Conservation (phyloP, 179 eudicot genomes). For the Gypsophila paniculata region DNA sequence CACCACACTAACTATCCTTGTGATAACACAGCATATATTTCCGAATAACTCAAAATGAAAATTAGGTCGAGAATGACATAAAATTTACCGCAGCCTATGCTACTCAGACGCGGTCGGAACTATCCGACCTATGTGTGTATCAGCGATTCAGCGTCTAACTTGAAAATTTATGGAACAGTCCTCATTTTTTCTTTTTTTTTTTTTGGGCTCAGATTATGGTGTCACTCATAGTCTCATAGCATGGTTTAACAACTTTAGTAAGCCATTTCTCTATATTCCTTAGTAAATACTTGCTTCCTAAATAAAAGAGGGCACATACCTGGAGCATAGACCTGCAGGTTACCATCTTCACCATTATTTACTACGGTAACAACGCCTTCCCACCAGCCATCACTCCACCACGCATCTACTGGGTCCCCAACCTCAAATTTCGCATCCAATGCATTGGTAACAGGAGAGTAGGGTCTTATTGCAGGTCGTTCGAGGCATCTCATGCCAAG, state of each 20-base stretch:
- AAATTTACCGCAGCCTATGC: not conserved
- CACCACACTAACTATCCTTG: too few relatives aligned
- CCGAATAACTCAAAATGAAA: not conserved
- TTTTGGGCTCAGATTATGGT: not conserved
- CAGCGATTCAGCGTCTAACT: not conserved
- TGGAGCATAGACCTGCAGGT: conserved; percentile 58
- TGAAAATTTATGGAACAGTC: not conserved
- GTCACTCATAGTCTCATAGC: not conserved
- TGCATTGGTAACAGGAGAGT: conserved; percentile 30
- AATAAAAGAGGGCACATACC: conserved; percentile 34
- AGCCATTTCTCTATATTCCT: not conserved
- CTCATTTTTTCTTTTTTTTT: not conserved
- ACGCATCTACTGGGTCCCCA: conserved; percentile 77
- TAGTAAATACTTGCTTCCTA: not conserved
- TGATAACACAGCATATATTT: too few relatives aligned
- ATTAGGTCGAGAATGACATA: not conserved
- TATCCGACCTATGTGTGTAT: too few relatives aligned
- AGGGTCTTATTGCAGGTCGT: conserved; percentile 74
- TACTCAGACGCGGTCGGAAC: not conserved
- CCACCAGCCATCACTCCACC: conserved; percentile 99
- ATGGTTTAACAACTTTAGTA: not conserved
- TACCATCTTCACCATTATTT: conserved; percentile 26
- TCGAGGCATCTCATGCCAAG: conserved; percentile 68
- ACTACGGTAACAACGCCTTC: conserved; percentile 68
- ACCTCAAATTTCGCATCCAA: conserved; percentile 36